These are phyloP conservation scores for Coelastrella sp. DNA, from an alignment of 139 green algal species.

Conservation along the genomic window DNA sequence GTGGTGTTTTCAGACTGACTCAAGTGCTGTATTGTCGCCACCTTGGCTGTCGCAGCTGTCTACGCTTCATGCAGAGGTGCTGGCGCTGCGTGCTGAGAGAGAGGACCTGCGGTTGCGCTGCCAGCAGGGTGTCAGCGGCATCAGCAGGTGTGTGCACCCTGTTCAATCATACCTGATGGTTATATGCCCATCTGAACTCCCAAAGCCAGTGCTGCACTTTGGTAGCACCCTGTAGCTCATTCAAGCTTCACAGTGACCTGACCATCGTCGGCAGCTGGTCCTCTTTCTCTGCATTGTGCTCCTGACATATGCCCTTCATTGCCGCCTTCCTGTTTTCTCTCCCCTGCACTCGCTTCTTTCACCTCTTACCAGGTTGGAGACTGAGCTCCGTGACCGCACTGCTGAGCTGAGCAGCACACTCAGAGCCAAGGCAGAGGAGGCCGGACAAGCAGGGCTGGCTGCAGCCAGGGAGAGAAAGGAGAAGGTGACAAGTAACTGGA, in stretches of 20 bases:
- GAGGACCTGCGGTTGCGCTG: conserved; percentile 10
- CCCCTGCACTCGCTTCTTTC: too few relatives aligned
- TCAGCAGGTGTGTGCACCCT: conserved; percentile 16
- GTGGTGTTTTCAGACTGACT: too few relatives aligned
- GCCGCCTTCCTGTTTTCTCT: too few relatives aligned
- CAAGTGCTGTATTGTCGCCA: too few relatives aligned
- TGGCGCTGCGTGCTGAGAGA: conserved; percentile 37
- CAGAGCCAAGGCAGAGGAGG: background rate
- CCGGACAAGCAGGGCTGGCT: background rate
- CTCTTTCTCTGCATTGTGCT: too few relatives aligned
- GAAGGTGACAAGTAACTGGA: conserved; percentile 24
- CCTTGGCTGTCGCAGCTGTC: background rate
- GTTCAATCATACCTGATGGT: too few relatives aligned
- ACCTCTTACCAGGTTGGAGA: conserved; percentile 16
- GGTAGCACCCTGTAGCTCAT: too few relatives aligned
- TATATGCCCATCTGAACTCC: too few relatives aligned
- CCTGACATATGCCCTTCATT: too few relatives aligned
- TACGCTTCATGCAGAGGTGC: background rate
- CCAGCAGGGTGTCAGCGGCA: background rate
- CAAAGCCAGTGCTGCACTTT: too few relatives aligned
- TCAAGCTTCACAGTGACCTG: too few relatives aligned
- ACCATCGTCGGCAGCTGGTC: too few relatives aligned
- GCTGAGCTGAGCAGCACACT: conserved; percentile 22
- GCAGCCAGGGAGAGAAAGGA: conserved; percentile 49
- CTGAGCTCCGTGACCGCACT: conserved; percentile 31